These are phyloP conservation scores for Arabis alpina DNA, from an alignment of 345 rosid genomes.

Conservation along the genomic window DNA sequence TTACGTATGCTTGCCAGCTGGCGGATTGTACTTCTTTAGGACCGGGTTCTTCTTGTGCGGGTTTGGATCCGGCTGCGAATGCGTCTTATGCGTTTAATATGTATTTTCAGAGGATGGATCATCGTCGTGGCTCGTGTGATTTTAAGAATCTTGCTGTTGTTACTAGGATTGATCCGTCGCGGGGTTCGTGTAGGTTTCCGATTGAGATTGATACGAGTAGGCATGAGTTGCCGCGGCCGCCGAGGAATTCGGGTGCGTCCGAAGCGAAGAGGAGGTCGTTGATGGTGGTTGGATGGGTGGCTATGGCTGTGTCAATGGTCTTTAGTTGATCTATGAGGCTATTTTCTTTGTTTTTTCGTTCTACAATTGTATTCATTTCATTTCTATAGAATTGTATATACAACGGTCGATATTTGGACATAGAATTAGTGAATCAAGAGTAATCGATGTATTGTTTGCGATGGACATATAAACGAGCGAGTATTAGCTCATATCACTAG, in stretches of 20 bases:
- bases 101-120: constrained; percentile 77
- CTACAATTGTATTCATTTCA: constrained; percentile 3
- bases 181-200: constrained; percentile 58
- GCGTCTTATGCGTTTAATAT: constrained; percentile 79
- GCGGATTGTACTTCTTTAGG: constrained; percentile 79
- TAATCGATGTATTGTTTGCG: too few species aligned
- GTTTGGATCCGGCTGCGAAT: constrained; percentile 49
- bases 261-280: not conserved
- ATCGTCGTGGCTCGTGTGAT: constrained; percentile 53
- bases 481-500: too few species aligned
- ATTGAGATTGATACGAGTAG: constrained; percentile 61
- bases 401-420: not conserved
- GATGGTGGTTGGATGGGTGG: not conserved
- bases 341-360: not conserved
- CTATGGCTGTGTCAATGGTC: not conserved
- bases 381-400: constrained; percentile 6
- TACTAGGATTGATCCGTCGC: constrained; percentile 62
- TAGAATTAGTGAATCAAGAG: too few species aligned
- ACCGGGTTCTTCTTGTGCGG: constrained; percentile 59
- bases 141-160: constrained; percentile 47
- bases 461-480: too few species aligned
- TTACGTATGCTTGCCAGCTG: constrained; percentile 59
- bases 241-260: constrained; percentile 26
- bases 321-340: constrained; percentile 7
- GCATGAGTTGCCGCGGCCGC: constrained; percentile 38